Evolutionary conservation across 208 protist genomes (phyloP), one percentile per base, ranked within the genome.

Genomic region (Leishmania amazonensis): DNA sequence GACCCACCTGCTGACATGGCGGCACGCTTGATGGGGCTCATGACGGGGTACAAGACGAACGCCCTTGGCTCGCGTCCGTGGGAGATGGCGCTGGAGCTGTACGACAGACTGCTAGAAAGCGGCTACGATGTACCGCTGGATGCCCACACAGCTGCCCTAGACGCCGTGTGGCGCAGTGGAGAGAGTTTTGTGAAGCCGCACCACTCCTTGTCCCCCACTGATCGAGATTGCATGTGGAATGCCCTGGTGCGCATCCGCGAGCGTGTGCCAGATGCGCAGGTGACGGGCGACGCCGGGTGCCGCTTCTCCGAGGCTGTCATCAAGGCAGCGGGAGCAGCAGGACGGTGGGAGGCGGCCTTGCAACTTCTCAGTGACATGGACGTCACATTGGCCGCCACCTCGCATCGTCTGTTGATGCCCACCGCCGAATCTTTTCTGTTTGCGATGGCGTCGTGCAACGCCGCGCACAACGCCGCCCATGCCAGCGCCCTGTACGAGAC

Each of bases 121-220:
- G 94, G 91, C 17, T 93, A 95, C 76, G 88, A 92, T 1, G 79
- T 86, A 3, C 91, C 83, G 0, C 70, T 95, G 28, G 86, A 87
- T 47, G 91, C 91, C 2, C 91, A 97, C 84, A 86, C 92, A 5
- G 85, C 89, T 64, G 94, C 94, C 17, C 78, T 97, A 31, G 92
- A 96, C 62, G 94, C 94, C 0, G 79, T 97, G n/a, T 97, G 94
- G 93, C 91, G 94, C 51, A 86, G 92, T 60, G 89, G 77, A 1
- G 92, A 95, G 54, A 81, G 19, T 5, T 97, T 95, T 73, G 91
- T 92, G 70, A 85, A 85, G 64, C 76, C 83, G 51, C 89, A 92
- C 42, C 76, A 70, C 58, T 8, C 40, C 3, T 38, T 88, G 5
- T 76, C 86, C 38, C 21, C 79, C 9, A 62, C 60, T 9, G 84